Percentiles rank a stretch among this genome's conserved stretches.
These are phyloP conservation scores for Phyllosticta citrichinensis DNA, from an alignment of 2,329 filamentous ascomycete genomes.

Conservation along the genomic window DNA sequence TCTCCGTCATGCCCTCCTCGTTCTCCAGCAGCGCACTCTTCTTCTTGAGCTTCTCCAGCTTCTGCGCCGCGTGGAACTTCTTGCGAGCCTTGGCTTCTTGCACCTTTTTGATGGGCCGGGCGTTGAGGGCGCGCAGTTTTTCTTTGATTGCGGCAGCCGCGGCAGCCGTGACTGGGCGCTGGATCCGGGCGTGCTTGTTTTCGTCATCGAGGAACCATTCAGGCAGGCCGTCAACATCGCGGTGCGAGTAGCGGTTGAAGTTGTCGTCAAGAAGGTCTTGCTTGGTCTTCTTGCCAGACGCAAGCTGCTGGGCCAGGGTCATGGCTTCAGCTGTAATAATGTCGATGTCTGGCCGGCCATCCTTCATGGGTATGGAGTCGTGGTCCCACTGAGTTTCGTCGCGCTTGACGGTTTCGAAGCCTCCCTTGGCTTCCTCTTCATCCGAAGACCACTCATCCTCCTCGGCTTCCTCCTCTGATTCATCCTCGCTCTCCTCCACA, in stretches of 20 bases:
- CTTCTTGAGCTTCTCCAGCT: slow-evolving; percentile 89
- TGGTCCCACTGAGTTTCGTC: slow-evolving; percentile 56
- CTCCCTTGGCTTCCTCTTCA: slow-evolving; percentile 20
- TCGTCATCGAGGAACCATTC: slow-evolving; percentile 99
- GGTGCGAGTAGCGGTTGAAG: slow-evolving; percentile 88
- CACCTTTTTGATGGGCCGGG: slow-evolving; percentile 97
- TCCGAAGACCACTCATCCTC: slow-evolving; percentile 25
- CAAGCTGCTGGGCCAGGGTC: slow-evolving; percentile 88
- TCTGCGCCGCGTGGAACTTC: slow-evolving; percentile 89
- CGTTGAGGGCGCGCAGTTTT: slow-evolving; percentile 85
- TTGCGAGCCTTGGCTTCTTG: slow-evolving; percentile 92
- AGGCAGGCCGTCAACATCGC: slow-evolving; percentile 81
- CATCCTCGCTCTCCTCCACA: neutral
- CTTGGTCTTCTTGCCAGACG: slow-evolving; percentile 70
- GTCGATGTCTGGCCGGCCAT: slow-evolving; percentile 73
- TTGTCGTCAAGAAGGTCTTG: slow-evolving; percentile 78
- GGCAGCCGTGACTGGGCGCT: slow-evolving; percentile 85
- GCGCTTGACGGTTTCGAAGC: slow-evolving; percentile 54
- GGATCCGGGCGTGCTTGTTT: slow-evolving; percentile 65
- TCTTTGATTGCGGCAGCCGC: slow-evolving; percentile 89
- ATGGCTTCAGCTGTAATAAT: slow-evolving; percentile 99
- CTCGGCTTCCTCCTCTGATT: slow-evolving; percentile 11
- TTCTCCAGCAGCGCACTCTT: slow-evolving; percentile 85
- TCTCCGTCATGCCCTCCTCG: slow-evolving; percentile 88
- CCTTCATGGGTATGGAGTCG: slow-evolving; percentile 50